Evolutionary conservation across 1,139 yeast species (phyloP), one percentile per base, ranked within the genome.

Genomic region (Yamadazyma diddensiae): DNA sequence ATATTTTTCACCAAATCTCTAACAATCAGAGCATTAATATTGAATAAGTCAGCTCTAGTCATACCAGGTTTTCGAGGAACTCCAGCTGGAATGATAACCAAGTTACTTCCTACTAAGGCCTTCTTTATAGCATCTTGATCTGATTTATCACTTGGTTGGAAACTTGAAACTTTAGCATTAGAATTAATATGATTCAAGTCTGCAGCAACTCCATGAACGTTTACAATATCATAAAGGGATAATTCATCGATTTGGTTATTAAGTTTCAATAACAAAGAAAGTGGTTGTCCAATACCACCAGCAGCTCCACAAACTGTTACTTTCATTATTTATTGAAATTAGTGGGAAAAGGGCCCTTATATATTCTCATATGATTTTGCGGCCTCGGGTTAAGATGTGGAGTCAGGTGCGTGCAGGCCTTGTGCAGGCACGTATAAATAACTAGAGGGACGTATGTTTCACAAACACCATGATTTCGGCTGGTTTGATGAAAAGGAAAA

Each of bases 211-310:
- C 92, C 90, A 28, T 66, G 64, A 18, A 84, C 82, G 43, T 79
- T 73, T 40, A 79, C 81, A 37, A 82, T 74, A 62, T 82, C 90
- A 47, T 66, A 82, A 19, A 82, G 62, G 4, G 84, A 65, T 43
- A 82, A 64, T 45, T 76, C 76, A 20, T 73, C 62, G 22, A 81
- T 73, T 22, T 63, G 55, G 7, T 75, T 70, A 47, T 77, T 75
- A 35, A 79, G 60, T 52, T 82, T 80, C 44, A 81, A 63, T 39
- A 82, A 63, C 35, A 82, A 62, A 2, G 88, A 81, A 29, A 82
- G 65, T 24, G 88, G 87, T 55, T 81, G 88, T 29, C 90, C 90
- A 50, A 82, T 81, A 43, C 90, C 90, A 43, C 90, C 88, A 31
- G 87, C 83, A 29, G 88, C 88, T 42, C 90, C 88, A 46, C 82